Percentiles rank a stretch among this genome's conserved stretches.
Conservation (phyloP, 768 basidiomycete species). For the Mycena crocata region DNA sequence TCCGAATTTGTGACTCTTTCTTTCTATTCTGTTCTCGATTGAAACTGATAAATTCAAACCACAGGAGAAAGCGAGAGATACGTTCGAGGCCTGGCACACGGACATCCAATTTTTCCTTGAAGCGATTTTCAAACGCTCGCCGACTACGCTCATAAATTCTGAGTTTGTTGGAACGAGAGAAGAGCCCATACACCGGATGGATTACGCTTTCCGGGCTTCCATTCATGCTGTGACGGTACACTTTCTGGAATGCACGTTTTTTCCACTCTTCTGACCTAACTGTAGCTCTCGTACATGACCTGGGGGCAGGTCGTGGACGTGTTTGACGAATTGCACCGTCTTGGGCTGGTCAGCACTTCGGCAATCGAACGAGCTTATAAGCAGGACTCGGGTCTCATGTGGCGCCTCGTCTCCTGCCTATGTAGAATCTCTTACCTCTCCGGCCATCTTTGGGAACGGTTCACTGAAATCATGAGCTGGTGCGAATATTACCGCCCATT, state of each 20-base stretch:
- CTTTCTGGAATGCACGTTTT: neutral
- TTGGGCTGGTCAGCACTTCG: constrained; percentile 13
- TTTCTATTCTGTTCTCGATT: too few species aligned
- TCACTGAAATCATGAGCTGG: constrained; percentile 20
- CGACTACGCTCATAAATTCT: constrained; percentile 14
- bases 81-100: constrained; percentile 15
- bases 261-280: neutral
- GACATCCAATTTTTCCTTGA: constrained; percentile 8
- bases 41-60: too few species aligned
- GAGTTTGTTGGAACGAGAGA: constrained; percentile 7
- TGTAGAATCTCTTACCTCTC: constrained; percentile 9
- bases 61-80: constrained; percentile 25
- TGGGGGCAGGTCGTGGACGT: constrained; percentile 22
- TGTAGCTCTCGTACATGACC: constrained; percentile 23
- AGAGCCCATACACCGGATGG: constrained; percentile 3
- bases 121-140: neutral
- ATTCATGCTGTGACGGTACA: constrained; percentile 18
- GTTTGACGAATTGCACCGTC: constrained; percentile 20
- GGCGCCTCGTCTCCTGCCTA: constrained; percentile 21
- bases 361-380: constrained; percentile 30
- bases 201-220: constrained; percentile 18
- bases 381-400: constrained; percentile 27
- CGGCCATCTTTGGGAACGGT: constrained; percentile 20
- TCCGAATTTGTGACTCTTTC: constrained; percentile 25
- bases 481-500: constrained; percentile 28